Evolutionary conservation across 2,329 filamentous ascomycete species (phyloP), one percentile per base, ranked within the genome.

Genomic region (Pseudonectria buxi): DNA sequence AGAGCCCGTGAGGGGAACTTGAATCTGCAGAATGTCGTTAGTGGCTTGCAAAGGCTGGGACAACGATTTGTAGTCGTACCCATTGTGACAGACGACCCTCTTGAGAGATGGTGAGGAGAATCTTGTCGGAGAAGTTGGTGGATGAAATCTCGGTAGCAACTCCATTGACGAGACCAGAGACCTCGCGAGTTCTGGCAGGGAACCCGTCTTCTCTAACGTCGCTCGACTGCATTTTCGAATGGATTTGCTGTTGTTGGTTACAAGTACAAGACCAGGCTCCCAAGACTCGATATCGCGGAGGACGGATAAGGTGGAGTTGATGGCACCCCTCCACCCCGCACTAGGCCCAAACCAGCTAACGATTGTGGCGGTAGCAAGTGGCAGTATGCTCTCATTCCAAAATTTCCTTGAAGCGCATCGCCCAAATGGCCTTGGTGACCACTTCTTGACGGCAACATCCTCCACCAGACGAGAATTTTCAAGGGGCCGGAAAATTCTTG

Each of bases 21-120:
- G 84, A 14, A 88, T 74, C 83, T 88, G 28, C 3, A 28, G 0
- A 13, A n/a, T 22, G 4, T 24, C 6, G 3, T 42, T 11, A 51
- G 43, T 9, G 14, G 22, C 22, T 24, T 24, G 3, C 10, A 7
- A 10, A 1, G n/a, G n/a, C n/a, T 10, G 1, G 9, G 10, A 6
- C 24, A 18, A 9, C 10, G 3, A 4, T 25, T 7, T 3, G 4
- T 15, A 30, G 13, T 28, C 30, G 26, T 69, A 95, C 88, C 92
- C 92, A 98, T 71, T 96, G 92, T 14, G 86, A 84, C 30, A 96
- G 65, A 40, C 82, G 76, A 6, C 89, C 90, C 42, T 82, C 76
- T 64, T 96, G 92, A 1, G 85, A 86, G 40, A 96, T 74, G 1
- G 88, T 95, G 44, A 98, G 68, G 50, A 98, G 65, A 51, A 98